Percentiles rank a stretch among this genome's conserved stretches.
phyloP scores from a whole-genome alignment of 441 rosid genomes.

The Theobroma grandiflorum region DNA sequence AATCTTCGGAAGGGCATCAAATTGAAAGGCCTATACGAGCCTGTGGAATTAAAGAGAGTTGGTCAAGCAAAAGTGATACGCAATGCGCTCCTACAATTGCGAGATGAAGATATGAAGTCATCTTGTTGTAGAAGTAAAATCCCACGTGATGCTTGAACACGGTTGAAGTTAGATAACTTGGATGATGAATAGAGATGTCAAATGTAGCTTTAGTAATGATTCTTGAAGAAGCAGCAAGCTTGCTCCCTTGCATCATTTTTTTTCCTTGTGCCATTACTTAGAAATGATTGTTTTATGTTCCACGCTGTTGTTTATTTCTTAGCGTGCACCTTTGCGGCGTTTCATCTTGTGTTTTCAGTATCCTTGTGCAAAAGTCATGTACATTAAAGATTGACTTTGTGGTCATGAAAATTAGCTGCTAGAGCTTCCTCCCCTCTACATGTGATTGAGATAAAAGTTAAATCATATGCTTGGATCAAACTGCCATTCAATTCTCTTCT shows the following conservation, averaged over 20 bases:
- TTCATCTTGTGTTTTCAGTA: too few species aligned
- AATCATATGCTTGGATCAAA: neutral
- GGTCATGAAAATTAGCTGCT: neutral
- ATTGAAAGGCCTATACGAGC: constrained; percentile 60
- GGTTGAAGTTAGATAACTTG: constrained; percentile 21
- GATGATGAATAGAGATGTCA: constrained; percentile 20
- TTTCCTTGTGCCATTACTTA: neutral
- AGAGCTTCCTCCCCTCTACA: too few species aligned
- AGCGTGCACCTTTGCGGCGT: neutral
- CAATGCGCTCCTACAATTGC: constrained; percentile 58
- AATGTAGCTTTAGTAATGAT: constrained; percentile 20
- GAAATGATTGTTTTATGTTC: constrained; percentile 17
- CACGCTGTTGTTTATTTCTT: neutral
- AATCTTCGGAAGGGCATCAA: constrained; percentile 47
- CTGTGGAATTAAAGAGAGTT: constrained; percentile 61
- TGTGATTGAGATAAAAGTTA: neutral
- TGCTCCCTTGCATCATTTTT: constrained; percentile 16
- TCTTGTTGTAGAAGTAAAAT: constrained; percentile 30
- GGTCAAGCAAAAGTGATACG: constrained; percentile 64
- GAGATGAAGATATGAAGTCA: constrained; percentile 38
- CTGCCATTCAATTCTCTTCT: neutral
- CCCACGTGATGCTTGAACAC: constrained; percentile 1
- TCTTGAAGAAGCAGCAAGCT: constrained; percentile 20
- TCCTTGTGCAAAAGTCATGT: constrained; percentile 14
- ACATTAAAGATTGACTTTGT: neutral